Base-by-base conservation (phyloP, 2,329 filamentous ascomycete genomes). In the Microascus cirrosus region DNA sequence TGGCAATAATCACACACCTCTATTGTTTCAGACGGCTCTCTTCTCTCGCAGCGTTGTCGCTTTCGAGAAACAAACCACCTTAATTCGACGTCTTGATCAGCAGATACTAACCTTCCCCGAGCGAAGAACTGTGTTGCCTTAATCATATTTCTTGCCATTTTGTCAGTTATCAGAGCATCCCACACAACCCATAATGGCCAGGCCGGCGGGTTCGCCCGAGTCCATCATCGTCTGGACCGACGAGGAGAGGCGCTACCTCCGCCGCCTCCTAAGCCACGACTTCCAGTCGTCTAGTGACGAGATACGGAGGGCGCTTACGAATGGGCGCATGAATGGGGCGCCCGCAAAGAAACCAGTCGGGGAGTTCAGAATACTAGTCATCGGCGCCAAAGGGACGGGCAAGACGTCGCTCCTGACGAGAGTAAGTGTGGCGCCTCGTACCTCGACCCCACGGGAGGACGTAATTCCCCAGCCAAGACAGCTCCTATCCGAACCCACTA, bases 351-450 rank as follows among this genome's bases (percentile, higher is more conserved):
- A 62, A 24, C 62, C 66, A 5, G 66, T 61, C 1, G 71, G 68
- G 11, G 70, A 74, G 54, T 70, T 76, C 59, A 67, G 70, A 51
- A 62, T 75, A 24, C 65, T 76, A 28, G 64, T 75, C 13, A 63
- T 74, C 18, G 73, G 73, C 5, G 67, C 66, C 2, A 68, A 70
- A 35, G 70, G 70, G 0, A 69, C 68, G 51, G 73, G 73, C n/a
- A 76, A 76, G 63, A 74, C 73, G 10, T 67, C 71, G 4, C 64
- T 75, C 7, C 59, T 75, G 13, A 71, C 69, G 5, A 68, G 68
- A 61, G 73, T 74, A 63, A 61, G 59, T 11, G 15, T n/a, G n/a
- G 39, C 22, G n/a, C 45, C 45, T 22, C 22, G 13, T 22, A 48
- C 42, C 10, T 32, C 28, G 7, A 11, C 45, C 11, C 20, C 13